Conservation (phyloP, 2,329 filamentous ascomycete genomes). For the Tolypocladium amazonense region DNA sequence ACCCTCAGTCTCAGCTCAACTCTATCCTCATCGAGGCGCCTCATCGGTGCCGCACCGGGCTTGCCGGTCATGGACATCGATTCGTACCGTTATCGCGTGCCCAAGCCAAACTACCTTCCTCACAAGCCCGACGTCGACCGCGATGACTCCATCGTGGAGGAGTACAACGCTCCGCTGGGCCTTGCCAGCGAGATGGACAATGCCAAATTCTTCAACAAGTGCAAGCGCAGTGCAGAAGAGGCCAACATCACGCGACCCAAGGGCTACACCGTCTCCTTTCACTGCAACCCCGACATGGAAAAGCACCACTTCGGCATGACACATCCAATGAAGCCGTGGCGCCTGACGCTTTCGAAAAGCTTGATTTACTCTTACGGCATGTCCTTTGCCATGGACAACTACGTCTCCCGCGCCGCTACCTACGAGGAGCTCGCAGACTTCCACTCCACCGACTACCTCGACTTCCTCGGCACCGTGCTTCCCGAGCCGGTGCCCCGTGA, state of each 20-base stretch:
- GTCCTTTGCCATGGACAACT: slow-evolving; percentile 94
- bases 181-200: slow-evolving; percentile 43
- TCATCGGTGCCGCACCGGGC: background rate
- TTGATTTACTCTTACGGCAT: slow-evolving; percentile 92
- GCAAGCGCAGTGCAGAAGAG: slow-evolving; percentile 43
- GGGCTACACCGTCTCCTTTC: slow-evolving; percentile 88
- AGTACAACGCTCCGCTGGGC: slow-evolving; percentile 39
- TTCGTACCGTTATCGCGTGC: slow-evolving; percentile 41
- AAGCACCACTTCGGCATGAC: slow-evolving; percentile 94
- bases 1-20: background rate
- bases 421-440: slow-evolving; percentile 82
- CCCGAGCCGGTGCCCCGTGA: slow-evolving; percentile 55
- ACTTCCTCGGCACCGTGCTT: slow-evolving; percentile 68
- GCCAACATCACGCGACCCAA: slow-evolving; percentile 69
- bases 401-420: slow-evolving; percentile 71
- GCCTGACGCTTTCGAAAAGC: slow-evolving; percentile 87
- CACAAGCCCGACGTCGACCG: slow-evolving; percentile 41
- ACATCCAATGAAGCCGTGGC: slow-evolving; percentile 99
- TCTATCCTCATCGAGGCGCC: background rate
- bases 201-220: slow-evolving; percentile 45
- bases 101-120: slow-evolving; percentile 50
- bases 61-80: slow-evolving; percentile 24
- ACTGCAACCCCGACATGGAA: slow-evolving; percentile 91
- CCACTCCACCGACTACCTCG: slow-evolving; percentile 80
- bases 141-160: slow-evolving; percentile 40